Evolutionary conservation across 768 basidiomycete species (phyloP).

Genomic region (Serendipita vermifera): DNA sequence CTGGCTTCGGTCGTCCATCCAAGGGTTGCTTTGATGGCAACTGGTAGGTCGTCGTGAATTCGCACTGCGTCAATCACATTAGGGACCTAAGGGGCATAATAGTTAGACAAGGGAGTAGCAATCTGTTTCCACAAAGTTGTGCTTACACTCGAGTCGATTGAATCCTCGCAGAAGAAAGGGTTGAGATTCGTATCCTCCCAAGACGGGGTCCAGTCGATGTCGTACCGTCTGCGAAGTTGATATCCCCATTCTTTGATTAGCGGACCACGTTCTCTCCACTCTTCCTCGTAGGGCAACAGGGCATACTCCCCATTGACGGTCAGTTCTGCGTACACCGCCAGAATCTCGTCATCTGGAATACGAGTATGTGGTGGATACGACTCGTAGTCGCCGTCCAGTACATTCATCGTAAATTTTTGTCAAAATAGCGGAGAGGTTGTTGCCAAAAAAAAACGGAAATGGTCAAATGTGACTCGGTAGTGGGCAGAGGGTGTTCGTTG

Average conservation of each 20-base stretch:
- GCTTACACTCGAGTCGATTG: conserved; percentile 5
- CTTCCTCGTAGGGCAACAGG: conserved; percentile 6
- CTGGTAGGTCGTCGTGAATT: background rate
- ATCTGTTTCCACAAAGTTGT: background rate
- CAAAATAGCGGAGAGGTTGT: too few species aligned
- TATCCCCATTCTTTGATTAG: background rate
- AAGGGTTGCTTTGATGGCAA: conserved; percentile 6
- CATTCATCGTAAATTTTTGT: background rate
- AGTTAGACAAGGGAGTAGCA: background rate
- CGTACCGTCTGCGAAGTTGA: conserved; percentile 2
- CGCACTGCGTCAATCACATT: conserved; percentile 3
- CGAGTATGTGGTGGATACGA: conserved; percentile 7
- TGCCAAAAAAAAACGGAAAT: too few species aligned
- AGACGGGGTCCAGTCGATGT: background rate
- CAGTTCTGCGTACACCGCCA: background rate
- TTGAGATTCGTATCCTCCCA: conserved; percentile 4
- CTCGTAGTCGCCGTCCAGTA: conserved; percentile 9
- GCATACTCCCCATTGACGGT: conserved; percentile 7
- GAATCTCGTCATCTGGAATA: conserved; percentile 1
- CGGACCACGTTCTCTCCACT: conserved; percentile 6
- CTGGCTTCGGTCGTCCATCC: background rate
- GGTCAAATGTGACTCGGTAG: too few species aligned
- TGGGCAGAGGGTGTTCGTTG: too few species aligned
- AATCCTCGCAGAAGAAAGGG: conserved; percentile 8
- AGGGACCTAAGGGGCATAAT: background rate